Evolutionary conservation across 495 filamentous ascomycete species (phyloP).

Genomic region (Talaromyces borbonicus): DNA sequence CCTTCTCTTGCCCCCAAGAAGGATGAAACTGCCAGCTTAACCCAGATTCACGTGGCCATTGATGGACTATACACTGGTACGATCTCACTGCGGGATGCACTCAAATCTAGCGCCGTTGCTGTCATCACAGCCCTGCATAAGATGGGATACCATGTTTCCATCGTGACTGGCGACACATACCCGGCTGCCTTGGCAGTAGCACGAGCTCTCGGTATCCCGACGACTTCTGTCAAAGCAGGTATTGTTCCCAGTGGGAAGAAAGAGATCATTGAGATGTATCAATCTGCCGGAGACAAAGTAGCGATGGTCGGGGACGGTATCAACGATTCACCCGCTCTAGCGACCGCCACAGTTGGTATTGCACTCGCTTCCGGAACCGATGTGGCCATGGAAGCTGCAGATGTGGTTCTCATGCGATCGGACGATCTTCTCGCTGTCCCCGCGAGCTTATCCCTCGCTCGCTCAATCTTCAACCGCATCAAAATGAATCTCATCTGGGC

Average conservation of each 20-base stretch:
- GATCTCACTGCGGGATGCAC: constrained; percentile 74
- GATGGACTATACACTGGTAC: constrained; percentile 69
- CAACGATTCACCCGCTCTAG: constrained; percentile 95
- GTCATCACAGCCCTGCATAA: constrained; percentile 72
- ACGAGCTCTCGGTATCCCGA: constrained; percentile 67
- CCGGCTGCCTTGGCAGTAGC: constrained; percentile 78
- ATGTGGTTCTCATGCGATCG: constrained; percentile 89
- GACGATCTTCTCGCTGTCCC: constrained; percentile 88
- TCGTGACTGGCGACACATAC: constrained; percentile 88
- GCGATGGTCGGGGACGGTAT: constrained; percentile 99
- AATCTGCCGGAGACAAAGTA: constrained; percentile 61
- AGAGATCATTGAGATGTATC: constrained; percentile 65
- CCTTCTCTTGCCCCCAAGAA: constrained; percentile 14
- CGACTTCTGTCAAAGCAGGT: constrained; percentile 64
- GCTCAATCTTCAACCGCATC: constrained; percentile 83
- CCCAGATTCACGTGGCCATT: constrained; percentile 85
- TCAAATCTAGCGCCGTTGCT: constrained; percentile 80
- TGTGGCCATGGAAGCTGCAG: constrained; percentile 95
- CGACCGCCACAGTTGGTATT: constrained; percentile 86
- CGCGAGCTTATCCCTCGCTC: constrained; percentile 69
- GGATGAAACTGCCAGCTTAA: constrained; percentile 51
- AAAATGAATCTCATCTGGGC: constrained; percentile 90
- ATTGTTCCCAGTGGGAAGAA: constrained; percentile 85
- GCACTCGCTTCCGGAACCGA: constrained; percentile 88
- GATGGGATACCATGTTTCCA: constrained; percentile 76